Evolutionary conservation across 1,139 yeast genomes (phyloP).

Genomic region (Entelexis sorbosivorans): DNA sequence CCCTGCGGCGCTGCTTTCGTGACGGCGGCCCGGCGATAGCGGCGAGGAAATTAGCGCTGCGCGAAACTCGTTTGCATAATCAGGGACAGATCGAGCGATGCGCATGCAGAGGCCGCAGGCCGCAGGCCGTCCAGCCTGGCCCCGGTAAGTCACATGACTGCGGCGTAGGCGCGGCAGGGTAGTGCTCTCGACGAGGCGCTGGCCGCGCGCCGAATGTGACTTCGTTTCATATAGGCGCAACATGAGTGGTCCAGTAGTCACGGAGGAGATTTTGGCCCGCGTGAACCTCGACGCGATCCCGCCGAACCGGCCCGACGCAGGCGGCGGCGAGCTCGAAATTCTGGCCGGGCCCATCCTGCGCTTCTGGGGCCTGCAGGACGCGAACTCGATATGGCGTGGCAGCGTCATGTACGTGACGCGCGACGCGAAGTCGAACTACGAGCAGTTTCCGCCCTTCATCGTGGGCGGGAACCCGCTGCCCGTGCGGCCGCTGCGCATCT

Average conservation of each 20-base stretch:
- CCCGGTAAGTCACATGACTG: too few relatives aligned
- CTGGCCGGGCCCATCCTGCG: constrained; percentile 69
- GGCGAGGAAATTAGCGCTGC: too few relatives aligned
- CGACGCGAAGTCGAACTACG: constrained; percentile 30
- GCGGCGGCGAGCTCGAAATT: constrained; percentile 18
- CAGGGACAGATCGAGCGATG: not conserved
- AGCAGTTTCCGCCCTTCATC: constrained; percentile 35
- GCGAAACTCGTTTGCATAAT: not conserved
- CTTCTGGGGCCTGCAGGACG: constrained; percentile 49
- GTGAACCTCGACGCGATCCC: constrained; percentile 8
- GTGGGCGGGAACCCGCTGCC: constrained; percentile 28
- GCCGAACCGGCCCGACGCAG: constrained; percentile 11
- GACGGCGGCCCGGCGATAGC: too few relatives aligned
- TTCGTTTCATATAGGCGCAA: not conserved
- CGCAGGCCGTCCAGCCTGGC: too few relatives aligned
- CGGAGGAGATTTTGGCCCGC: constrained; percentile 10
- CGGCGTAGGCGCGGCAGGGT: not conserved
- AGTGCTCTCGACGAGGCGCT: not conserved
- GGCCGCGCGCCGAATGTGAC: not conserved
- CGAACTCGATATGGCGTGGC: constrained; percentile 48
- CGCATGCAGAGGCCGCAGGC: not conserved
- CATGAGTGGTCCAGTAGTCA: constrained; percentile 7
- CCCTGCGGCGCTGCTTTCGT: not conserved
- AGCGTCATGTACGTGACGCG: constrained; percentile 52
- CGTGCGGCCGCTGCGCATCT: constrained; percentile 10